Conservation (phyloP, 306 rosid genomes). For the Pyrus communis region DNA sequence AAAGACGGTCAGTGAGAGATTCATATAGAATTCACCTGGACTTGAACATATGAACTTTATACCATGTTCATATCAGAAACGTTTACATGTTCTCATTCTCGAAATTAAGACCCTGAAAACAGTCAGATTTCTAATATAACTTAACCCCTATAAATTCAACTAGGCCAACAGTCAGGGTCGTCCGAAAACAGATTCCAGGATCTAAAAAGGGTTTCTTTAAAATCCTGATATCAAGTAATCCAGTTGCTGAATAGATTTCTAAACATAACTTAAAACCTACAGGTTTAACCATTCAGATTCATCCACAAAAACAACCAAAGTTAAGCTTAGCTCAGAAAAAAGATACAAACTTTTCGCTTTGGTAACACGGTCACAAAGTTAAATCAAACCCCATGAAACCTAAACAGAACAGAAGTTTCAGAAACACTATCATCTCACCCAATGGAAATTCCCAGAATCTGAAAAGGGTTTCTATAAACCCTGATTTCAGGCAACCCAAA, state of each 20-base stretch:
- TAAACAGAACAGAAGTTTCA: neutral
- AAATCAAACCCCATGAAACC: neutral
- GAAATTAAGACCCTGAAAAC: neutral
- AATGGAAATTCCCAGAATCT: neutral
- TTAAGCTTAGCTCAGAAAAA: neutral
- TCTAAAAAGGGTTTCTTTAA: neutral
- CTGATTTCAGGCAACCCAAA: neutral
- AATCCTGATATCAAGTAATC: slow-evolving; percentile 1
- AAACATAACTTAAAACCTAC: neutral
- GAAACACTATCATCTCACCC: neutral
- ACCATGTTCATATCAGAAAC: neutral
- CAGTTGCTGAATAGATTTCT: neutral
- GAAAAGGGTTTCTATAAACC: neutral
- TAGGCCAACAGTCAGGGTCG: neutral
- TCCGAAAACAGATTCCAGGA: neutral
- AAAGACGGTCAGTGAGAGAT: neutral
- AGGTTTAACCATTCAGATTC: neutral
- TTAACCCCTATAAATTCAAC: neutral
- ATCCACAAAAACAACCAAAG: neutral
- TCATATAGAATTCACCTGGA: neutral
- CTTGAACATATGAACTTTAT: neutral
- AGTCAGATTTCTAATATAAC: neutral
- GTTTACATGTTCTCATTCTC: neutral
- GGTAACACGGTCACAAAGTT: neutral
- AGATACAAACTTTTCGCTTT: neutral